phyloP scores from a whole-genome alignment of 805 yeast genomes.

The Dipodascopsis tothii region DNA sequence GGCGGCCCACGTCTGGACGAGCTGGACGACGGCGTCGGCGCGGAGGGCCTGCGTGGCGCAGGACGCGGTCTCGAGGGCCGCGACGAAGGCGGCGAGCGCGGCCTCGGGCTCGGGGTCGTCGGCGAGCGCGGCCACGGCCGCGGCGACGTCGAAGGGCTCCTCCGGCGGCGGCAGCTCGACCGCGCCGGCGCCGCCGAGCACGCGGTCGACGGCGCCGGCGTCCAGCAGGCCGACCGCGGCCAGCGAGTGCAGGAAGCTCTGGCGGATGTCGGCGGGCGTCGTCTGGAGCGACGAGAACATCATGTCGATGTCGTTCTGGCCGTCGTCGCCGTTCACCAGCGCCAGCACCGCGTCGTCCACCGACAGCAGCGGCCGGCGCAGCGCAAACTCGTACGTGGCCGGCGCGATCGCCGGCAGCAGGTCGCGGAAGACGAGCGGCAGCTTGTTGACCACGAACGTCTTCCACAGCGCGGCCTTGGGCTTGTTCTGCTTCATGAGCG shows the following conservation, averaged over 20 bases:
- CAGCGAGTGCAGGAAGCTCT: slow-evolving; percentile 44
- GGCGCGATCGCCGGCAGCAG: slow-evolving; percentile 6
- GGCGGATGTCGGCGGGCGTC: slow-evolving; percentile 42
- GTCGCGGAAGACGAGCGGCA: slow-evolving; percentile 7
- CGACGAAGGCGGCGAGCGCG: slow-evolving; percentile 13
- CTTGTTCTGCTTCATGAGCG: slow-evolving; percentile 11
- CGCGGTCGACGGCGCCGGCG: slow-evolving; percentile 29
- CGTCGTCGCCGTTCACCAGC: slow-evolving; percentile 6
- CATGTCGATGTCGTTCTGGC: slow-evolving; percentile 34
- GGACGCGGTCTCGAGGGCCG: slow-evolving; percentile 26
- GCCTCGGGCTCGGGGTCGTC: slow-evolving; percentile 31
- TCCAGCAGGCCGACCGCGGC: slow-evolving; percentile 38
- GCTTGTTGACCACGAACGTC: slow-evolving; percentile 12
- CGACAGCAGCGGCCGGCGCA: slow-evolving; percentile 13
- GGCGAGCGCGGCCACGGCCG: slow-evolving; percentile 25
- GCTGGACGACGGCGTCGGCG: slow-evolving; percentile 8
- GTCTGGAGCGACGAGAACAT: slow-evolving; percentile 47
- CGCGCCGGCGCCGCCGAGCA: slow-evolving; percentile 24
- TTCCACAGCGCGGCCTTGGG: slow-evolving; percentile 13
- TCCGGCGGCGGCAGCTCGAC: background rate
- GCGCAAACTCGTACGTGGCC: slow-evolving; percentile 13
- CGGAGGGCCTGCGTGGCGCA: slow-evolving; percentile 8
- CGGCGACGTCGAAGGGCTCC: background rate
- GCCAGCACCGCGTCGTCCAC: slow-evolving; percentile 12
- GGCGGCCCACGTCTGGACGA: slow-evolving; percentile 36